A percentile compares a stretch with the other conserved stretches of the same genome.
phyloP scores from a whole-genome alignment of 495 filamentous ascomycete species.

The Daldinia caldariorum region DNA sequence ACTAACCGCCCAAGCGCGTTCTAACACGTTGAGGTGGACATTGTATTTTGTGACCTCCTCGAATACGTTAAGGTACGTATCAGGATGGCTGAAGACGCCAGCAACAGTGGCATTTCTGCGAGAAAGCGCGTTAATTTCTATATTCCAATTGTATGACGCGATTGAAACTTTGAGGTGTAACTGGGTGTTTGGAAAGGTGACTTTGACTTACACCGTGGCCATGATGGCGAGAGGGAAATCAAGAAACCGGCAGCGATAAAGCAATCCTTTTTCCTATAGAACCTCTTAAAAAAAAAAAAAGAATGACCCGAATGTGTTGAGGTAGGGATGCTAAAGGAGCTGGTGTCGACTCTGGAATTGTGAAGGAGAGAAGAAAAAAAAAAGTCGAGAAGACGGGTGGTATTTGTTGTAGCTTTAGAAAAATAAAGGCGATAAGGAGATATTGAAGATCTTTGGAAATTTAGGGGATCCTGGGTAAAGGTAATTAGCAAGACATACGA shows the following conservation, averaged over 20 bases:
- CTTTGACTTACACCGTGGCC: conserved; percentile 56
- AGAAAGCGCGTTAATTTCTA: conserved; percentile 34
- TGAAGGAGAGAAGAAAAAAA: conserved; percentile 20
- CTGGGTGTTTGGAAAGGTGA: neutral
- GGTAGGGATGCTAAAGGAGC: conserved; percentile 25
- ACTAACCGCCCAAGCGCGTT: conserved; percentile 88
- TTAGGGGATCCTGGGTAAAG: conserved; percentile 32
- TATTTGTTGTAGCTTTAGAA: conserved; percentile 39
- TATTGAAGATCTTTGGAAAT: conserved; percentile 38
- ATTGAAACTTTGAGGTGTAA: neutral
- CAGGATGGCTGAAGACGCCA: conserved; percentile 59
- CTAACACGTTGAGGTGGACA: conserved; percentile 83
- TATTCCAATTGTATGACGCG: conserved; percentile 4
- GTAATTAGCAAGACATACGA: conserved; percentile 26
- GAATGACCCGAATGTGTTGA: conserved; percentile 9
- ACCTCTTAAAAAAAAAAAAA: conserved; percentile 9
- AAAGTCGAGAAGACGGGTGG: conserved; percentile 20
- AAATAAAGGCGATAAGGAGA: conserved; percentile 44
- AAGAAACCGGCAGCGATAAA: conserved; percentile 18
- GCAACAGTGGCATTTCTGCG: conserved; percentile 67
- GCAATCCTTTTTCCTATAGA: conserved; percentile 3
- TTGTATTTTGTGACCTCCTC: conserved; percentile 88
- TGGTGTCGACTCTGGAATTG: conserved; percentile 20
- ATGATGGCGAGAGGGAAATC: conserved; percentile 42
- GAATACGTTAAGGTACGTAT: conserved; percentile 82